Evolutionary conservation across 768 basidiomycete species (phyloP), one percentile per base, ranked within the genome.

Genomic region (Auriculariales sp.): DNA sequence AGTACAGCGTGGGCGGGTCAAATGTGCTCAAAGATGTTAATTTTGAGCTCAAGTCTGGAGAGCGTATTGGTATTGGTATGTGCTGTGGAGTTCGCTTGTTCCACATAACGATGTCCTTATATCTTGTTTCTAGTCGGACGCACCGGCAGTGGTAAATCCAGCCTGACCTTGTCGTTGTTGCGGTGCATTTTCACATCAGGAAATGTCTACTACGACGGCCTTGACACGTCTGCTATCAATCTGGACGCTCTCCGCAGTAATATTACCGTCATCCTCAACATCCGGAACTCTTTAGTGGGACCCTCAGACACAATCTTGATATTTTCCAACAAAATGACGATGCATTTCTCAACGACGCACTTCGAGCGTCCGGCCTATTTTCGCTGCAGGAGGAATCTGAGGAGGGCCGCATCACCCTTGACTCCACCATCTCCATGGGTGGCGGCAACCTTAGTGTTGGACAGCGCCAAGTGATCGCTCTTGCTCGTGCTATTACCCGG

Each of bases 41-140:
- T 10, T 73, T 78, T 52, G 63, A 64, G 36, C 70, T 79, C 54
- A 68, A 70, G 44, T 71, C 72, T 12, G 79, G 79, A 2, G 75
- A 78, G 55, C 70, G 75, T 4, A 66, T 81, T 30, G 78, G 77
- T 31, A 68, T 79, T 45, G 73, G 72, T 70, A 32, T n/a, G n/a
- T 57, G 15, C 15, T 19, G 17, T 28, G 29, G 24, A 36, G 59
- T n/a, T n/a, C n/a, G n/a, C n/a, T n/a, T n/a, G n/a, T n/a, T n/a
- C n/a, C n/a, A n/a, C n/a, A n/a, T n/a, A n/a, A n/a, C n/a, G n/a
- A n/a, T n/a, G n/a, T n/a, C n/a, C n/a, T n/a, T n/a, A n/a, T n/a
- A 4, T 15, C 32, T 5, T 5, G 4, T 35, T 4, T 32, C 19
- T n/a, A 33, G 59, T 61, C 17, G 60, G 60, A 24, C 52, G 60